A percentile compares a stretch with the other conserved stretches of the same genome.
Evolutionary conservation across 768 basidiomycete species (phyloP).

Genomic region (Paxillus rubicundulus): DNA sequence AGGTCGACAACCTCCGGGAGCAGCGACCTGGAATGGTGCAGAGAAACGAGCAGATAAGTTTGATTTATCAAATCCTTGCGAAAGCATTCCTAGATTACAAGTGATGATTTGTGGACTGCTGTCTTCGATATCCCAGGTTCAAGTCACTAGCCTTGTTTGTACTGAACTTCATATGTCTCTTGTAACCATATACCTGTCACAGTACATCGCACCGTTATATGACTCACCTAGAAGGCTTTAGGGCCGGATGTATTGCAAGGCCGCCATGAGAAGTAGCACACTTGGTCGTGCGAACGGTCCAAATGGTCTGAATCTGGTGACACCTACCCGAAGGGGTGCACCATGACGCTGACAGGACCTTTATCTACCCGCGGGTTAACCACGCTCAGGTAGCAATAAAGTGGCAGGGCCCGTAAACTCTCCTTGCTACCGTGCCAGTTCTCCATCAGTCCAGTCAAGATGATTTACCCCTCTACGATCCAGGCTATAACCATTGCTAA

Average conservation of each 20-base stretch:
- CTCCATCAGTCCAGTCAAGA: slow-evolving; percentile 28
- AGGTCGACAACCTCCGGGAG: slow-evolving; percentile 77
- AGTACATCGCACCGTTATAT: no score
- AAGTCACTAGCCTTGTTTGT: no score
- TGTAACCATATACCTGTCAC: no score
- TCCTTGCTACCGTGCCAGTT: slow-evolving; percentile 32
- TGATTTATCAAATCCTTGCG: slow-evolving; percentile 62
- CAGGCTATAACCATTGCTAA: slow-evolving; percentile 71
- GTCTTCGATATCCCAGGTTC: no score
- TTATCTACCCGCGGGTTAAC: neutral
- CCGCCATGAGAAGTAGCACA: no score
- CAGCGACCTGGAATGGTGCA: slow-evolving; percentile 85
- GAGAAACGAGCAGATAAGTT: slow-evolving; percentile 56
- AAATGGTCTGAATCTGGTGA: no score
- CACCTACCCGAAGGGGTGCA: no score
- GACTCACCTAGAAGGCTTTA: no score
- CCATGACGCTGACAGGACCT: neutral
- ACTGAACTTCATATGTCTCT: no score
- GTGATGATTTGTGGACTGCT: slow-evolving; percentile 2
- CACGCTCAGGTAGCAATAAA: no score
- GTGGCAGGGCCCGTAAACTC: slow-evolving; percentile 7
- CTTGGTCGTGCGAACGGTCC: no score
- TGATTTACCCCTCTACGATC: slow-evolving; percentile 59
- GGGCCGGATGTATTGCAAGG: no score
- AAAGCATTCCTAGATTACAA: slow-evolving; percentile 18